Conservation (phyloP, 306 rosid species). For the Cicer bijugum region DNA sequence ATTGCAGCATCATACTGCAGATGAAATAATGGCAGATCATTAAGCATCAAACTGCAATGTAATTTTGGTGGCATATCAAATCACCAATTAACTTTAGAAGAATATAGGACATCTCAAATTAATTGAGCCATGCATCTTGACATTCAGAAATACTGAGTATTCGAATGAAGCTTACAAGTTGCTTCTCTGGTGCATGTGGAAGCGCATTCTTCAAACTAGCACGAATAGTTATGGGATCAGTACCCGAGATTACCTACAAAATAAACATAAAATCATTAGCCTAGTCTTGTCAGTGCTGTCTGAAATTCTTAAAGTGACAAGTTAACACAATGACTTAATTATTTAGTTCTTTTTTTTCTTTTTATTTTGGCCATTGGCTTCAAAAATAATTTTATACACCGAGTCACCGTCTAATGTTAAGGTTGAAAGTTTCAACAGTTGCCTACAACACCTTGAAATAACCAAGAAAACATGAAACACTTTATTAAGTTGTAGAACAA, state of each 20-base stretch:
- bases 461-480: neutral
- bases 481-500: no score
- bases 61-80: constrained; percentile 31
- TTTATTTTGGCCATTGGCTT: neutral
- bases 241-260: constrained; percentile 75
- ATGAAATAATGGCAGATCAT: constrained; percentile 44
- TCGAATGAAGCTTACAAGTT: constrained; percentile 67
- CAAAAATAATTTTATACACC: neutral
- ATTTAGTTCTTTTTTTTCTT: constrained; percentile 26
- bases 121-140: constrained; percentile 26
- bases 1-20: constrained; percentile 87
- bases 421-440: constrained; percentile 24
- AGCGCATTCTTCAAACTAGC: constrained; percentile 72
- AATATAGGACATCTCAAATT: constrained; percentile 26
- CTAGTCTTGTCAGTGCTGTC: neutral
- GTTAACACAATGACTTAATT: neutral
- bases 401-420: constrained; percentile 1
- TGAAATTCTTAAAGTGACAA: constrained; percentile 1
- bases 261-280: constrained; percentile 25
- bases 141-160: constrained; percentile 30
- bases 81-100: constrained; percentile 15
- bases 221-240: constrained; percentile 89
- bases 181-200: constrained; percentile 90
- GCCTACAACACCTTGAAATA: neutral
- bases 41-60: constrained; percentile 23